Evolutionary conservation across 192 early-diverging fungal genomes (phyloP), one percentile per base, ranked within the genome.

Genomic region (Coemansia sp.): DNA sequence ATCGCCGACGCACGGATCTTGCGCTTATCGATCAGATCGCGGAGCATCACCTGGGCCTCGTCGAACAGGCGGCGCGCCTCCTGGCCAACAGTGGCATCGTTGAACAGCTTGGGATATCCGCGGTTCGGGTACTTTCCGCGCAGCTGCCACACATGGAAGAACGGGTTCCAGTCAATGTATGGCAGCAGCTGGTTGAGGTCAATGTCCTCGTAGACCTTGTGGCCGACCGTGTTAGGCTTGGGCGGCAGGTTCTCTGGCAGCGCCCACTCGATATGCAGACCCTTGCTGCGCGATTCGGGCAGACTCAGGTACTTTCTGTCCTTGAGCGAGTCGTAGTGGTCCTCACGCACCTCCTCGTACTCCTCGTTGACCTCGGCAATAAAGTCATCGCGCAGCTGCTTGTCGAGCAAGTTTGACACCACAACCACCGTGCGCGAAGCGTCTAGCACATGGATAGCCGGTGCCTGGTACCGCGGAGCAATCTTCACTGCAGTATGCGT

Each of bases 151-250:
- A 93, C 93, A 71, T 98, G 95, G 86, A 98, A 98, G 86, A 98
- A 98, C 28, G 95, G 95, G 54, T 94, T 98, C 94, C 95, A 98
- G 74, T 98, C 95, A 49, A 98, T 95, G 62, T 90, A 91, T n/a
- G 84, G 74, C 24, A 93, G 64, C 14, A 98, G 77, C 35, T 81
- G 67, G 45, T 84, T 81, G 44, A 98, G 84, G 52, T 92, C 89
- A 71, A 86, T 84, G 58, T 92, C 82, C 48, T 89, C 77, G 58
- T 89, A 88, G 12, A 89, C 73, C 62, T 87, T 88, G 51, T 88
- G 90, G 31, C 95, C 95, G 43, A 93, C 67, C 76, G 93, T 85
- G 54, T 81, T 85, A 12, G 95, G 95, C 73, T 90, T 91, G 59
- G 83, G 84, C 11, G 92, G 88, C 67, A 82, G 69, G 33, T 84